Conservation (phyloP, 257 asterid species). For the Solanum pinnatisectum region DNA sequence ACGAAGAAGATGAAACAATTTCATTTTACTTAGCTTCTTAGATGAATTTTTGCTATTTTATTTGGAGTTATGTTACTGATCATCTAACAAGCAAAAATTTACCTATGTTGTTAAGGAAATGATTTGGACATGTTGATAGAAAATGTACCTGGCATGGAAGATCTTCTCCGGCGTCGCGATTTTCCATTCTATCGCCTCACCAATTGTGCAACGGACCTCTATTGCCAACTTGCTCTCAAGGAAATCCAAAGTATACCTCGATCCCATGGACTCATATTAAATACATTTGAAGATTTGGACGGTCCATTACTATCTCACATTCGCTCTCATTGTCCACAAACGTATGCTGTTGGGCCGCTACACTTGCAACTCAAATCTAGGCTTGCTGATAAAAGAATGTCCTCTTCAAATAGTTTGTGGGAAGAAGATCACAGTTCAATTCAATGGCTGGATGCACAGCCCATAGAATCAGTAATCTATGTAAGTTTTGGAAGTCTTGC, state of each 20-base stretch:
- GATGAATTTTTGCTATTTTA: neutral
- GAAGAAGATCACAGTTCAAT: slow-evolving; percentile 19
- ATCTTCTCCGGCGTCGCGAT: slow-evolving; percentile 16
- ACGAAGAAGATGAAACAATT: neutral
- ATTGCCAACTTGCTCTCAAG: neutral
- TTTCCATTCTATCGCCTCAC: slow-evolving; percentile 14
- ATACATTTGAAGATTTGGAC: slow-evolving; percentile 28
- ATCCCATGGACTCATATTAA: slow-evolving; percentile 16
- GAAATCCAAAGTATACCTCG: slow-evolving; percentile 7
- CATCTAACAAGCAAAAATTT: neutral
- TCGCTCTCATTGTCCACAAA: slow-evolving; percentile 11
- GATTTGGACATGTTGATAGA: neutral
- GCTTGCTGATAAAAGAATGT: neutral
- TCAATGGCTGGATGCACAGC: slow-evolving; percentile 22
- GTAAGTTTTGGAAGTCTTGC: slow-evolving; percentile 28
- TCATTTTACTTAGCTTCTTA: neutral
- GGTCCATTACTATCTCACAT: slow-evolving; percentile 7
- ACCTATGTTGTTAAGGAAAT: neutral
- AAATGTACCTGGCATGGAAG: slow-evolving; percentile 22
- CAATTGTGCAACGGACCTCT: slow-evolving; percentile 3
- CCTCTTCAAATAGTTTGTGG: neutral
- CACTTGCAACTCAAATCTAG: slow-evolving; percentile 12
- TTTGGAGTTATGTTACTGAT: neutral
- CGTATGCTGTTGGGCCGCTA: slow-evolving; percentile 21
- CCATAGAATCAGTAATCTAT: slow-evolving; percentile 15